Conservation (phyloP, 2,329 filamentous ascomycete species). For the Fusarium virguliforme region DNA sequence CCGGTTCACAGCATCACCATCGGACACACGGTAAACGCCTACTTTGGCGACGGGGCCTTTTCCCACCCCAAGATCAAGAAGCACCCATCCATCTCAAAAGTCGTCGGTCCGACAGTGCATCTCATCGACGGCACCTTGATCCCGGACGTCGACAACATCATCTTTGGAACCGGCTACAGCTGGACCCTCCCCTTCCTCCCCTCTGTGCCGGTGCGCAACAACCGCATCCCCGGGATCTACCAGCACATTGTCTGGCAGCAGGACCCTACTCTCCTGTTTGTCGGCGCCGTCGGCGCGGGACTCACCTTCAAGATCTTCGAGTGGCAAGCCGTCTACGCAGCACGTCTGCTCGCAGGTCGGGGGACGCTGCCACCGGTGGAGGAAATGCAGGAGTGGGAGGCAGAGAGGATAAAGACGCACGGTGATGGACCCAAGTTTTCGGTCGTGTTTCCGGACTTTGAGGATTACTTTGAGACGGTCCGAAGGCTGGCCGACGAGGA, state of each 20-base stretch:
- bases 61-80: constrained; percentile 68
- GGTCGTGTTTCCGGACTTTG: constrained; percentile 73
- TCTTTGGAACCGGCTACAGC: constrained; percentile 78
- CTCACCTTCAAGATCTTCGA: constrained; percentile 80
- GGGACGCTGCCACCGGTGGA: constrained; percentile 64
- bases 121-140: constrained; percentile 71
- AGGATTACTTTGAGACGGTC: constrained; percentile 75
- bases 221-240: constrained; percentile 70
- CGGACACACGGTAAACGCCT: constrained; percentile 65
- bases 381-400: constrained; percentile 72
- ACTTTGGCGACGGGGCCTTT: constrained; percentile 74
- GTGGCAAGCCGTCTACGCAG: constrained; percentile 76
- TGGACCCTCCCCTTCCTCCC: constrained; percentile 76
- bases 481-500: constrained; percentile 66
- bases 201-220: constrained; percentile 66
- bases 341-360: constrained; percentile 71
- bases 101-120: constrained; percentile 66
- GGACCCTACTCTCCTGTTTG: constrained; percentile 71
- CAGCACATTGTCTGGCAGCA: constrained; percentile 71
- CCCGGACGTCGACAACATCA: constrained; percentile 71
- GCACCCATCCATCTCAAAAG: constrained; percentile 64
- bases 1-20: constrained; percentile 69
- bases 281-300: constrained; percentile 71
- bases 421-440: constrained; percentile 73
- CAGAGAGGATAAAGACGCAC: constrained; percentile 65